phyloP scores from a whole-genome alignment of 169 alveolate genomes.

The Plasmodium falciparum region DNA sequence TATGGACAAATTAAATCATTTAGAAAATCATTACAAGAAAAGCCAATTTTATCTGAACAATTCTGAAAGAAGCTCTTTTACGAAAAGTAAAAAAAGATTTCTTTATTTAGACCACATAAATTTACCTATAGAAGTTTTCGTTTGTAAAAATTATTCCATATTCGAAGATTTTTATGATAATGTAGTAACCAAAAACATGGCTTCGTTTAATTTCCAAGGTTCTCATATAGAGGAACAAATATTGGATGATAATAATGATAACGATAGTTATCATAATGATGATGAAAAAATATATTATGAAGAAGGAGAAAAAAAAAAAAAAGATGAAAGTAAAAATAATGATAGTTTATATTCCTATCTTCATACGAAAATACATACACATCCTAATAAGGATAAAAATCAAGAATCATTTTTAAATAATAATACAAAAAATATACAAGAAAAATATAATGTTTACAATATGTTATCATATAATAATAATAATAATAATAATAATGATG shows the following conservation, averaged over 20 bases:
- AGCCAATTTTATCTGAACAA: conserved; percentile 12
- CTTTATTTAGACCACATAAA: conserved; percentile 48
- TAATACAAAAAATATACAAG: neutral
- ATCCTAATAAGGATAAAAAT: neutral
- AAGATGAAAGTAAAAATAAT: neutral
- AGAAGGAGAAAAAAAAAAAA: neutral
- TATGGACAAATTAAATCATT: conserved; percentile 66
- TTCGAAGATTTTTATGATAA: conserved; percentile 69
- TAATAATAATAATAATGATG: neutral
- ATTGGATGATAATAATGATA: conserved; percentile 6
- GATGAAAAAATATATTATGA: conserved; percentile 7
- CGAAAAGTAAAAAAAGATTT: conserved; percentile 27
- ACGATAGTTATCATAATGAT: conserved; percentile 2
- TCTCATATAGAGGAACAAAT: no score
- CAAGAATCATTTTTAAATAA: neutral
- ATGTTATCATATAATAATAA: neutral
- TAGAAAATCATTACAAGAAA: conserved; percentile 64
- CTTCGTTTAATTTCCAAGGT: conserved; percentile 33
- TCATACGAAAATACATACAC: neutral
- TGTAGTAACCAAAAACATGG: conserved; percentile 51
- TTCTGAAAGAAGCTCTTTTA: conserved; percentile 12
- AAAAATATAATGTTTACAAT: neutral
- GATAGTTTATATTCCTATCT: neutral
- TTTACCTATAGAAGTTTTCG: conserved; percentile 66
- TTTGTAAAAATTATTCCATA: conserved; percentile 49